Percentiles rank a stretch among this genome's conserved stretches.
Conservation (phyloP, 352 stramenopile species). For the Nothophytophthora sp. region DNA sequence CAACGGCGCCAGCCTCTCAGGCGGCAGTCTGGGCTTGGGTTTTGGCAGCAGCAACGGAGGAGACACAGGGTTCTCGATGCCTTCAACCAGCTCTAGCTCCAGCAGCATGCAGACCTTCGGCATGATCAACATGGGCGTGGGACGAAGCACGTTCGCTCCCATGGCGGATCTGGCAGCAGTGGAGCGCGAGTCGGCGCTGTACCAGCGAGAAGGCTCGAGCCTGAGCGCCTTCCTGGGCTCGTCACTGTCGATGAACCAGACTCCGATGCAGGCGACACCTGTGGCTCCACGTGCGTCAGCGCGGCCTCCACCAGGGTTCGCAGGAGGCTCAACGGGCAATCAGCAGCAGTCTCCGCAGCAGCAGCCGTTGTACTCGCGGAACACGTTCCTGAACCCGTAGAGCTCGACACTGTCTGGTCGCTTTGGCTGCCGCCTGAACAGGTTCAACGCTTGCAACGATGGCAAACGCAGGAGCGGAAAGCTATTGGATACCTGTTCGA, state of each 20-base stretch:
- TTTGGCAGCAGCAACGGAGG: conserved; percentile 19
- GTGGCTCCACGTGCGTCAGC: conserved; percentile 25
- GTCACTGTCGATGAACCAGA: conserved; percentile 23
- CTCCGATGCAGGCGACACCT: conserved; percentile 23
- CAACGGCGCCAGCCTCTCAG: conserved; percentile 14
- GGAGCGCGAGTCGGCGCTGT: conserved; percentile 64
- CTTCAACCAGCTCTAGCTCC: conserved; percentile 4
- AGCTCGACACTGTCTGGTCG: neutral
- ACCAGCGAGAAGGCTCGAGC: conserved; percentile 74
- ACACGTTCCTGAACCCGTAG: conserved; percentile 70
- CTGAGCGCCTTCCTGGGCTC: conserved; percentile 64
- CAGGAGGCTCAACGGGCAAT: conserved; percentile 9
- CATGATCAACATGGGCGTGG: conserved; percentile 8
- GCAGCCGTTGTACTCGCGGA: too few relatives aligned
- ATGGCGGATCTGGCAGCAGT: conserved; percentile 76
- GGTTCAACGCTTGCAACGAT: neutral
- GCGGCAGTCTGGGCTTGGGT: conserved; percentile 17
- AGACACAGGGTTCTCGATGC: conserved; percentile 15
- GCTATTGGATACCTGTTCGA: too few relatives aligned
- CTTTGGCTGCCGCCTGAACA: neutral
- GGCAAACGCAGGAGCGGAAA: too few relatives aligned
- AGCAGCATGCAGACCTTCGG: conserved; percentile 1
- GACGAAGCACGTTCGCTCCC: conserved; percentile 40
- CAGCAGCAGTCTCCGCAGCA: conserved; percentile 26
- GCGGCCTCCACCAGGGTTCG: conserved; percentile 48